Evolutionary conservation across 2,329 filamentous ascomycete genomes (phyloP), one percentile per base, ranked within the genome.

Genomic region (Blastomyces parvus): DNA sequence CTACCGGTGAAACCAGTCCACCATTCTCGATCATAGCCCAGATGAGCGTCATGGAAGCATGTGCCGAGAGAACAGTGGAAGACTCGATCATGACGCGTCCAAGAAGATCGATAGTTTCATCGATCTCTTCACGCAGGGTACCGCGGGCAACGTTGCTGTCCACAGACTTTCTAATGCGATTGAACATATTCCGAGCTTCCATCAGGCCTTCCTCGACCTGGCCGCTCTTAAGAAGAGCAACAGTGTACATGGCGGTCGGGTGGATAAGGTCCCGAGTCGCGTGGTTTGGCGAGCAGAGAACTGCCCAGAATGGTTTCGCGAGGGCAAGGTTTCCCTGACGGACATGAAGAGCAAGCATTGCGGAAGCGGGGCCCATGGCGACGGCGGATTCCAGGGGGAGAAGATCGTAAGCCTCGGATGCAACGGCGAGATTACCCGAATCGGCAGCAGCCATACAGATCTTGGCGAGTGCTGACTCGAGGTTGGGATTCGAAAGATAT

Each of bases 191-290:
- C 69, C 94, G 89, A 11, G 89, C 87, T 73, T 94, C 86, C 14
- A 82, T 80, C 64, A 97, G 77, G 59, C 88, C 94, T 71, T 93
- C 90, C n/a, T 88, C 86, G 59, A 92, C 84, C 70, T 91, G 87
- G 52, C 91, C 91, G 66, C 89, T 90, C 62, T 90, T 89, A 72
- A 97, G 88, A 74, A 97, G 81, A 58, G 91, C 90, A 63, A 96
- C 86, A 17, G 89, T 86, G 71, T 93, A 96, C 91, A 97, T 96
- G 63, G 90, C 85, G 14, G 91, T 88, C 30, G 91, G 89, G 78
- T 96, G 91, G 66, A 96, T 88, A 74, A 95, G 88, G 40, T 86
- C 80, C 62, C 82, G 74, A 14, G 83, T 83, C 42, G 85, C 82
- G 60, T 82, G 79, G 70, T 85, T 81, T 64, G 86, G 70, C 13